Evolutionary conservation across 2,329 filamentous ascomycete genomes (phyloP), one percentile per base, ranked within the genome.

Genomic region (Penicillium rolfsii): DNA sequence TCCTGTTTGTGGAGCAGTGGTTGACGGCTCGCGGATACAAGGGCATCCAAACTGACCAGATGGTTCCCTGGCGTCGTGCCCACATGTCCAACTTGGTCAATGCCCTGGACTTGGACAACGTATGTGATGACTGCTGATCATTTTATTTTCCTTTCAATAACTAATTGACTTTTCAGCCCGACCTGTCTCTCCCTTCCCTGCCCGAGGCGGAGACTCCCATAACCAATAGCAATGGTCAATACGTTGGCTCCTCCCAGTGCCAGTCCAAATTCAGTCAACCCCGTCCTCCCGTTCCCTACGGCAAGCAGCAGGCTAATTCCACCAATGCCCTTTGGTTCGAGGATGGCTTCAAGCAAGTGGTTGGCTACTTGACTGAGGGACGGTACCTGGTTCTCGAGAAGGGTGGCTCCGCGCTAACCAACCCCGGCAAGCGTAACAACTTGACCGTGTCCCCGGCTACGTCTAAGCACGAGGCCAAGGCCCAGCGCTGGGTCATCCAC

Each of bases 1-100:
- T 85, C 30, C 71, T 83, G 45, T 85, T 85, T 64, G 67, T 85
- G 0, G 83, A 85, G 69, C 71, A 81, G 65, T 84, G 82, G 81
- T 72, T 83, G 14, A 72, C 69, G 4, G 76, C 80, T 4, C 79
- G 79, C 33, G 80, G 80, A 8, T 74, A 79, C 62, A 60, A 66
- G 14, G 74, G 77, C 33, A 72, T 81, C 43, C 71, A 69, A n/a
- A 79, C 79, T 0, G 63, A 73, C 9, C 71, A 81, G 61, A 81
- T 83, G 73, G 76, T 78, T 0, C 67, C 74, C 5, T 83, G 81
- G 81, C 74, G 81, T 35, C 75, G 81, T 3, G 63, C 72, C 4
- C 79, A 83, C 63, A 81, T 82, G 80, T 80, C 80, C 28, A 75
- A 80, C 61, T 75, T 85, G 49, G 74, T 80, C 19, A 80, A 80